Conservation (phyloP, 352 stramenopile species). For the Phytophthora meadii region DNA sequence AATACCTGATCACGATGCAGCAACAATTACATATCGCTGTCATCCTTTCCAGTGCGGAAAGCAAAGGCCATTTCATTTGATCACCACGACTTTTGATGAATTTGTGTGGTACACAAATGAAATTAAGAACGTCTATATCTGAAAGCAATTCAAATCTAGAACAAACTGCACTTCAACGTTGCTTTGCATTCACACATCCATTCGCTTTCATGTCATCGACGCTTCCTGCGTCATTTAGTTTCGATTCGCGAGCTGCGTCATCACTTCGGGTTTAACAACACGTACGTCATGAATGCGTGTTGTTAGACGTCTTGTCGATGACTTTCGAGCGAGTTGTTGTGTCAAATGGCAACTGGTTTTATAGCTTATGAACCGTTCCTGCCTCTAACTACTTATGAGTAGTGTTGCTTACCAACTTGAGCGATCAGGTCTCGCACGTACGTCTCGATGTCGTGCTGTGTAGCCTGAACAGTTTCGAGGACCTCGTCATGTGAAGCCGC, state of each 20-base stretch:
- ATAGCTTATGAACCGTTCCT: slow-evolving; percentile 14
- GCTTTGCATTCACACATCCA: too few relatives aligned
- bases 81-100: too few relatives aligned
- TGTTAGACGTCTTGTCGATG: neutral
- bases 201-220: neutral
- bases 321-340: too few relatives aligned
- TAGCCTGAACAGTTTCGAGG: slow-evolving; percentile 78
- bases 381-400: neutral
- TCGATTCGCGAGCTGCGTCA: too few relatives aligned
- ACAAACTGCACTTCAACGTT: too few relatives aligned
- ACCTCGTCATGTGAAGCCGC: slow-evolving; percentile 93
- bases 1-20: too few relatives aligned
- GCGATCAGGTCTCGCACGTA: slow-evolving; percentile 24
- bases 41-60: too few relatives aligned
- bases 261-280: neutral
- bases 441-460: slow-evolving; percentile 36
- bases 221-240: neutral
- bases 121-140: too few relatives aligned
- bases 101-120: too few relatives aligned
- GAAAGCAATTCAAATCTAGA: too few relatives aligned
- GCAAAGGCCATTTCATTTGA: too few relatives aligned
- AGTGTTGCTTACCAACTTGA: slow-evolving; percentile 10
- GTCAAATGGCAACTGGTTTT: neutral
- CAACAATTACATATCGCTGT: too few relatives aligned
- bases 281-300: neutral